These are phyloP conservation scores for Friedmanniomyces endolithicus DNA, from an alignment of 495 filamentous ascomycete genomes.

Conservation along the genomic window DNA sequence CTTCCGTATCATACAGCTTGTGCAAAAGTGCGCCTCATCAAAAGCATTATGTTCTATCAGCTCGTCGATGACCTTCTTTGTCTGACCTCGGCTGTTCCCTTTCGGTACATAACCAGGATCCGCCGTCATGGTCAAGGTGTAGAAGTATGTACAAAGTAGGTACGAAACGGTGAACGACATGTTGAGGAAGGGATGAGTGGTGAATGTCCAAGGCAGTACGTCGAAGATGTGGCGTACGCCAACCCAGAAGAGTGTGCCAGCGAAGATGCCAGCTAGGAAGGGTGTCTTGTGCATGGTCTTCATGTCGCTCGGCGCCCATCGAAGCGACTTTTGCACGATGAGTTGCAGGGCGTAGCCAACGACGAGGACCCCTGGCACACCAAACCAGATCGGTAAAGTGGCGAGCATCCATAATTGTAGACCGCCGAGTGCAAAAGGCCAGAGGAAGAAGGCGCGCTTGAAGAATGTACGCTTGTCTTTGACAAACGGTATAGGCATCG, in stretches of 20 bases:
- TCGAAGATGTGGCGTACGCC: constrained; percentile 59
- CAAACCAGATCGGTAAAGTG: constrained; percentile 58
- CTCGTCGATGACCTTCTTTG: constrained; percentile 76
- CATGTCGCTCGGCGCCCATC: constrained; percentile 73
- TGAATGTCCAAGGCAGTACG: constrained; percentile 53
- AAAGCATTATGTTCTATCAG: constrained; percentile 75
- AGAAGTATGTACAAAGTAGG: constrained; percentile 67
- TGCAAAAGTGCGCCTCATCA: constrained; percentile 88
- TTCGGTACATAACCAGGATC: constrained; percentile 96
- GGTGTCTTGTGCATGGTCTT: constrained; percentile 84
- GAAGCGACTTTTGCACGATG: constrained; percentile 60
- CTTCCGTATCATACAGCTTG: constrained; percentile 81
- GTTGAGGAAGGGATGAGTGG: constrained; percentile 54
- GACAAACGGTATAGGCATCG: constrained; percentile 42
- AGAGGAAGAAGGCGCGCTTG: constrained; percentile 81
- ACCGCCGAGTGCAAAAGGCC: constrained; percentile 68
- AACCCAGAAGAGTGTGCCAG: constrained; percentile 73
- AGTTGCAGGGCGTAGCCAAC: constrained; percentile 64
- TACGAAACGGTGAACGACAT: constrained; percentile 55
- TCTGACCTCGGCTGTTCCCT: constrained; percentile 69
- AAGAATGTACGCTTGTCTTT: constrained; percentile 63
- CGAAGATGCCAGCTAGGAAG: constrained; percentile 87
- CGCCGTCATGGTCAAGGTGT: constrained; percentile 65
- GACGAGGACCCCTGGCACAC: constrained; percentile 55
- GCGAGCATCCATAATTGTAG: constrained; percentile 58